Evolutionary conservation across 148 eudicot species (phyloP).

Genomic region (Hydrangea macrophylla): DNA sequence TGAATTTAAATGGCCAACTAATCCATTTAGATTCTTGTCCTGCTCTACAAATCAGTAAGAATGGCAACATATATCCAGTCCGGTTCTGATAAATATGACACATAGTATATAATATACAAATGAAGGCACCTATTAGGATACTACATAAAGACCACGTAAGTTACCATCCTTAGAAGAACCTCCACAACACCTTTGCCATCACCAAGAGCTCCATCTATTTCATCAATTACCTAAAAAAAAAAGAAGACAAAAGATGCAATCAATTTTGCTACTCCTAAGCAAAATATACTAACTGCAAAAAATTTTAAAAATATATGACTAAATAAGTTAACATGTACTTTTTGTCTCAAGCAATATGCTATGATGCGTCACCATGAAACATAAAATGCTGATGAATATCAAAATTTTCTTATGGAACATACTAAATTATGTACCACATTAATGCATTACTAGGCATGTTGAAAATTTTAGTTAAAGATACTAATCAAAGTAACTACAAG

Average conservation of each 20-base stretch:
- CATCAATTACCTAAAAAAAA: conserved; percentile 78
- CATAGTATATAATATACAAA: too few relatives aligned
- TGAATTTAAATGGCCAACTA: neutral
- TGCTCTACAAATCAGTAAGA: conserved; percentile 1
- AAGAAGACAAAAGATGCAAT: too few relatives aligned
- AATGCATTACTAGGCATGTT: too few relatives aligned
- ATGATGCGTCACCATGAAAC: neutral
- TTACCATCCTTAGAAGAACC: conserved; percentile 82
- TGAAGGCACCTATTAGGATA: neutral
- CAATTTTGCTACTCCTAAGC: conserved; percentile 1
- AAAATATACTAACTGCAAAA: neutral
- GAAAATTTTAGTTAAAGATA: neutral
- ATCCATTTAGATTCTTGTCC: neutral
- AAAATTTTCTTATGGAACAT: neutral
- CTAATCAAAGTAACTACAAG: conserved; percentile 3
- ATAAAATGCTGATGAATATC: neutral
- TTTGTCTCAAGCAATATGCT: neutral
- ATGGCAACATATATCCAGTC: too few relatives aligned
- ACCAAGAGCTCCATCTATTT: conserved; percentile 98
- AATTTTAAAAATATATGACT: neutral
- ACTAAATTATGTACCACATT: too few relatives aligned
- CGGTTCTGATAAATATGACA: too few relatives aligned
- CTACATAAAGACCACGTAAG: conserved; percentile 3
- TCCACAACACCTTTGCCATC: conserved; percentile 99
- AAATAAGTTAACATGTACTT: neutral